These are phyloP conservation scores for Populus simonii DNA, from an alignment of 345 rosid genomes.

Conservation along the genomic window DNA sequence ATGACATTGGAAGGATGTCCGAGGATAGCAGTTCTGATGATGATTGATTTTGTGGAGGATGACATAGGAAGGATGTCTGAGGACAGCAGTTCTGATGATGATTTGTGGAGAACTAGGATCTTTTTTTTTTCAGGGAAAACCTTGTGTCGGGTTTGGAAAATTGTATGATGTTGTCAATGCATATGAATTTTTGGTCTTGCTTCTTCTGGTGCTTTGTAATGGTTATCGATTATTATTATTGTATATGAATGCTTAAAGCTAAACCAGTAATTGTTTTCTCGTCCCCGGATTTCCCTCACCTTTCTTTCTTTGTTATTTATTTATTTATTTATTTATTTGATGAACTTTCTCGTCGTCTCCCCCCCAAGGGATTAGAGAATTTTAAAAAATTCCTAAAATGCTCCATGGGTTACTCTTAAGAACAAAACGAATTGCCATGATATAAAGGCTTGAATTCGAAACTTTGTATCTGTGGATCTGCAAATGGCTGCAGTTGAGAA, in stretches of 20 bases:
- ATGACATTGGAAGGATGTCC: slow-evolving; percentile 47
- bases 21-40: slow-evolving; percentile 60
- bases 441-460: no score
- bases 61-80: slow-evolving; percentile 50
- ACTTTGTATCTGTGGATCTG: no score
- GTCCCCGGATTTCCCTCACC: background rate
- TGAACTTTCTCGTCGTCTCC: no score
- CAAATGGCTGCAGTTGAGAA: no score
- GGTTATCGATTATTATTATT: no score
- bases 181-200: background rate
- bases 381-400: no score
- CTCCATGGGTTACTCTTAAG: no score
- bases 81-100: slow-evolving; percentile 57
- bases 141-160: background rate
- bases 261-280: background rate
- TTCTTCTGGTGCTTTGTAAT: background rate
- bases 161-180: background rate
- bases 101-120: background rate
- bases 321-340: no score
- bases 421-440: no score
- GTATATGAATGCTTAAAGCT: background rate
- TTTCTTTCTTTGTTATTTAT: no score
- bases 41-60: slow-evolving; percentile 39
- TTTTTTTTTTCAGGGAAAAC: background rate
- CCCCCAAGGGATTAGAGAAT: no score